Evolutionary conservation across 768 basidiomycete genomes (phyloP), one percentile per base, ranked within the genome.

Genomic region (Calocera viscosa): DNA sequence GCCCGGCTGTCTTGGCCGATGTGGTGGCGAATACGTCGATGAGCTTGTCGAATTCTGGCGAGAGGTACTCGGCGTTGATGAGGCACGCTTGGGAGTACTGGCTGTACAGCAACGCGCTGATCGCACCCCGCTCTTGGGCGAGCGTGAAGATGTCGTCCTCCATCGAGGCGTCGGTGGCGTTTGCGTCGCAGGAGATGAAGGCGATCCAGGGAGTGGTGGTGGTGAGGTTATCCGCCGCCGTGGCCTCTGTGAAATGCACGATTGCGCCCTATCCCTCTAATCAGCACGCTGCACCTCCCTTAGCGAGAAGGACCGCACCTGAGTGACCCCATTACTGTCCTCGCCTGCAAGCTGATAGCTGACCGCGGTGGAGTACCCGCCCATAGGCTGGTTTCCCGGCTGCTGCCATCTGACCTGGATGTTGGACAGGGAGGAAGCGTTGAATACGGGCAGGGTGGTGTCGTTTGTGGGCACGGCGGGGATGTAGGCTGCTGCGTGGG

Each of bases 131-230:
- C 69, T 88, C 84, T 43, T 82, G 79, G 24, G 90, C 91, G 43
- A 91, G 80, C 0, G 90, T 91, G 75, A 96, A 92, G 65, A 94
- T 82, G 74, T 96, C 93, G 63, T 79, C 74, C 1, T 82, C 79
- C 17, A 71, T 49, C 64, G 85, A 84, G 1, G 83, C 78, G 68
- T 82, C 77, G 17, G 90, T 90, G 19, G 86, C 81, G 74, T 94
- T 93, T 66, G 74, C 72, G 72, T 94, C 92, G 75, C 93, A 95
- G 1, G 85, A 82, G 63, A 96, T 83, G 69, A 94, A 81, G 14
- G 94, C 94, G 71, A 96, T 89, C 92, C 93, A 96, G 2, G 94
- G 91, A 0, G 92, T 90, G 3, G 77, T 80, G 1, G 89, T 88
- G 83, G 73, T 70, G 30, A 69, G 38, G 67, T 71, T 72, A 65